phyloP scores from a whole-genome alignment of 1,284 basidiomycete species.

The Amylostereum areolatum region DNA sequence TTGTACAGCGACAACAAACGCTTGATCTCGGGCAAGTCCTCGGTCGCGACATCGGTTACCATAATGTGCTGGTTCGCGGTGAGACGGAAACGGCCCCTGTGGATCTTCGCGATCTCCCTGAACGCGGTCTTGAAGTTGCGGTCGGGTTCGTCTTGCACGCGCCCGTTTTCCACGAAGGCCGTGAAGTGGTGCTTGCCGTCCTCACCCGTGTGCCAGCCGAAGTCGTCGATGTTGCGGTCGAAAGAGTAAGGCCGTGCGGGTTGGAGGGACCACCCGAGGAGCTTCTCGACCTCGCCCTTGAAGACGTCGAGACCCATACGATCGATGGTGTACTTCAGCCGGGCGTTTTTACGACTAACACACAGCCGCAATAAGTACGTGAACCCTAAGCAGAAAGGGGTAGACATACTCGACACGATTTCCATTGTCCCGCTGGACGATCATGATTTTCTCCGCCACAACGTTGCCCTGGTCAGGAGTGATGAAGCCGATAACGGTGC shows the following conservation, averaged over 20 bases:
- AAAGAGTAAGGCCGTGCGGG: constrained; percentile 79
- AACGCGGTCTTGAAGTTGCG: constrained; percentile 92
- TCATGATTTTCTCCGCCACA: constrained; percentile 90
- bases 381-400: background rate
- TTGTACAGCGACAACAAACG: constrained; percentile 80
- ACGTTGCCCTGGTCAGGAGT: constrained; percentile 81
- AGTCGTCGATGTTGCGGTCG: constrained; percentile 89
- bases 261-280: constrained; percentile 75
- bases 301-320: constrained; percentile 85
- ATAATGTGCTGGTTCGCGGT: constrained; percentile 96
- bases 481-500: constrained; percentile 89
- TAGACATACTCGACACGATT: constrained; percentile 81
- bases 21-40: constrained; percentile 77
- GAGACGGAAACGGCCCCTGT: constrained; percentile 91
- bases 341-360: constrained; percentile 62
- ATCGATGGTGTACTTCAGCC: constrained; percentile 97
- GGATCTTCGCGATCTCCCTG: constrained; percentile 87
- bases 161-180: constrained; percentile 96
- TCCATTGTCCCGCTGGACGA: constrained; percentile 93
- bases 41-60: constrained; percentile 77
- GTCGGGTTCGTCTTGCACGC: constrained; percentile 89
- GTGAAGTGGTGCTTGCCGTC: constrained; percentile 92
- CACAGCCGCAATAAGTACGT: constrained; percentile 5
- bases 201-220: constrained; percentile 86
- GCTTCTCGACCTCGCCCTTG: constrained; percentile 87